A percentile compares a stretch with the other conserved stretches of the same genome.
phyloP scores from a whole-genome alignment of 2,329 filamentous ascomycete species.

The Aspergillus sp. region DNA sequence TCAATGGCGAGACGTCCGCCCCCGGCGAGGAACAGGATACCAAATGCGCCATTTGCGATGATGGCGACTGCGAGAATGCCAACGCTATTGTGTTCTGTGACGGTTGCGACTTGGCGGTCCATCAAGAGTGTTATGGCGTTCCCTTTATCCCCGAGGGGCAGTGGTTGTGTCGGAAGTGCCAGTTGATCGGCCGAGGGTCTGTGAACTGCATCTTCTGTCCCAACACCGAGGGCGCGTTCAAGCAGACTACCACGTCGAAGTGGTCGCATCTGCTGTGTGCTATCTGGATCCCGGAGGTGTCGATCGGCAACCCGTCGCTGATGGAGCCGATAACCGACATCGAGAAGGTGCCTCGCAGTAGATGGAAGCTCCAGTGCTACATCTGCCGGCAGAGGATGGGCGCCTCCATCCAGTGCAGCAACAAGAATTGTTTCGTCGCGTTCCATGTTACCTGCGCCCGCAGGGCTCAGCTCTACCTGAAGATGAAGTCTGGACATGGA shows the following conservation, averaged over 20 bases:
- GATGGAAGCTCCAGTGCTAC: constrained; percentile 93
- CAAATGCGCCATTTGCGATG: constrained; percentile 96
- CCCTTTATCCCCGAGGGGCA: constrained; percentile 98
- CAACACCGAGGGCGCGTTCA: constrained; percentile 96
- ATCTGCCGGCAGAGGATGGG: constrained; percentile 98
- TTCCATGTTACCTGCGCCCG: constrained; percentile 97
- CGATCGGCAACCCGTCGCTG: constrained; percentile 90
- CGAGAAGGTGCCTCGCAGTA: constrained; percentile 90
- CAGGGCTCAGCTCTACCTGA: constrained; percentile 80
- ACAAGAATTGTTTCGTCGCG: constrained; percentile 94
- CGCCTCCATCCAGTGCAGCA: constrained; percentile 95
- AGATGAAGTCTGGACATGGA: constrained; percentile 92
- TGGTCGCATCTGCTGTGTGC: constrained; percentile 97
- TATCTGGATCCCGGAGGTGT: constrained; percentile 98
- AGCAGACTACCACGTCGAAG: constrained; percentile 92
- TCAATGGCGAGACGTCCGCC: constrained; percentile 84
- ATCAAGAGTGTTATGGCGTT: constrained; percentile 98
- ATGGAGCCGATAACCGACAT: constrained; percentile 99
- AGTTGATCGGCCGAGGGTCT: constrained; percentile 86
- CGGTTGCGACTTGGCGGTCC: constrained; percentile 93
- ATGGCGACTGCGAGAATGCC: constrained; percentile 98
- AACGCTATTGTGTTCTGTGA: constrained; percentile 99
- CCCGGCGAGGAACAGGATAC: constrained; percentile 91
- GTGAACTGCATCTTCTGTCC: constrained; percentile 98
- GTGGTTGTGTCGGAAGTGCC: constrained; percentile 96